Evolutionary conservation across 1,139 yeast genomes (phyloP), one percentile per base, ranked within the genome.

Genomic region (Yamadazyma kanchanaburiensis): DNA sequence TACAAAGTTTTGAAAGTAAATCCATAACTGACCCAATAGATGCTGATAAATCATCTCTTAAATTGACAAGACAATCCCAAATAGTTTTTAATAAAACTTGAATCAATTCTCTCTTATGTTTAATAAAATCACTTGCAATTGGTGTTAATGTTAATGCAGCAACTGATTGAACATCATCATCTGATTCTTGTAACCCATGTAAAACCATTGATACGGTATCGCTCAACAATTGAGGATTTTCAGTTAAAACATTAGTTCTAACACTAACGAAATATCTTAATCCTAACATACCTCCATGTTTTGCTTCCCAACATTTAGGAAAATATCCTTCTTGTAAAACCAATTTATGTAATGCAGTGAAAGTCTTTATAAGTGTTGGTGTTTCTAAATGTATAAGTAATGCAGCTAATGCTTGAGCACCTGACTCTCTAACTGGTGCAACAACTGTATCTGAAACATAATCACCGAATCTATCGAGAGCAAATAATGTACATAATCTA

Each of bases 21-120:
- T 91, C 96, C 97, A 91, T 91, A 2, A 91, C 94, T 3, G 95
- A 85, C 24, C 97, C 97, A 31, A 91, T 89, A 11, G 96, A 84
- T 0, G 97, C 95, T 13, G 95, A 84, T 31, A 91, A 67, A 53
- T 91, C 98, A 53, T 91, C 98, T 43, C 85, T 79, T 37, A 89
- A 65, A 47, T 84, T 87, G 3, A 87, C 77, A 25, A 91, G 63
- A 41, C 95, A 86, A 33, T 78, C 81, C 98, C 98, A 91, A 13
- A 91, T 77, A 2, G 88, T 94, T 13, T 74, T 69, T 24, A 91
- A 64, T 16, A 91, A 70, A 10, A 76, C 64, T 33, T 77, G 80
- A 11, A 89, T 78, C 4, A 78, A 64, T 22, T 70, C 68, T 15
- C 77, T 64, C 32, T 82, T 75, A 24, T 83, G 64, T 20, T 72